Percentiles rank a stretch among this genome's conserved stretches.
Evolutionary conservation across 208 protist species (phyloP).

Genomic region (Trypanosoma avium): DNA sequence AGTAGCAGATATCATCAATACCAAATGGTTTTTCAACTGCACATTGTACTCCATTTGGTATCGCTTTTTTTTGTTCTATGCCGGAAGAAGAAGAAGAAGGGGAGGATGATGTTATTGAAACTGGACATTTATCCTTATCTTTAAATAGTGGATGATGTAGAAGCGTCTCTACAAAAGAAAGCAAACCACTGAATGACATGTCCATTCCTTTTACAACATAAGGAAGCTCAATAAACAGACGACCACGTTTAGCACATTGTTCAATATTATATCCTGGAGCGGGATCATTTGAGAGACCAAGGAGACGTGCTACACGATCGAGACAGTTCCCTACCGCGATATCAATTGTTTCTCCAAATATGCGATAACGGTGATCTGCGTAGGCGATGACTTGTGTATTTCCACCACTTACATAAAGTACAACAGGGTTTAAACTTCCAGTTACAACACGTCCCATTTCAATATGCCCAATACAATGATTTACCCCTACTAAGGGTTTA

Average conservation of each 20-base stretch:
- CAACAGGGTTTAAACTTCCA: slow-evolving; percentile 94
- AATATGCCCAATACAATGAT: slow-evolving; percentile 99
- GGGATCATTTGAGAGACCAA: slow-evolving; percentile 98
- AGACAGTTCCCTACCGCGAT: slow-evolving; percentile 99
- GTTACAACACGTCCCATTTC: slow-evolving; percentile 99
- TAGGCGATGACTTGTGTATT: slow-evolving; percentile 99
- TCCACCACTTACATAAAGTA: slow-evolving; percentile 99
- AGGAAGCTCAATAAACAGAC: slow-evolving; percentile 94
- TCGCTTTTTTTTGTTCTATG: slow-evolving; percentile 28
- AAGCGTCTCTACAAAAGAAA: slow-evolving; percentile 88
- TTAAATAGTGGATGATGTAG: slow-evolving; percentile 67
- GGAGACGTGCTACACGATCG: slow-evolving; percentile 95
- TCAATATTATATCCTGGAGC: slow-evolving; percentile 99
- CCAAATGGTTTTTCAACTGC: slow-evolving; percentile 78
- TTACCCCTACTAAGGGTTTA: slow-evolving; percentile 96
- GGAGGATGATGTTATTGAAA: neutral
- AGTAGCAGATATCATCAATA: slow-evolving; percentile 97
- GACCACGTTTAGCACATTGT: slow-evolving; percentile 88
- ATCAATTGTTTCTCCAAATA: slow-evolving; percentile 99
- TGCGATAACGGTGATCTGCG: slow-evolving; percentile 94
- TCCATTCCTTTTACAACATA: slow-evolving; percentile 98
- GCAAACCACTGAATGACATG: slow-evolving; percentile 95
- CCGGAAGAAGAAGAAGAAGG: too few relatives aligned
- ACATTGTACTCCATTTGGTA: slow-evolving; percentile 31
- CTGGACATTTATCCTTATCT: slow-evolving; percentile 35